Conservation (phyloP, 768 basidiomycete species). For the Calocybe cyanea region DNA sequence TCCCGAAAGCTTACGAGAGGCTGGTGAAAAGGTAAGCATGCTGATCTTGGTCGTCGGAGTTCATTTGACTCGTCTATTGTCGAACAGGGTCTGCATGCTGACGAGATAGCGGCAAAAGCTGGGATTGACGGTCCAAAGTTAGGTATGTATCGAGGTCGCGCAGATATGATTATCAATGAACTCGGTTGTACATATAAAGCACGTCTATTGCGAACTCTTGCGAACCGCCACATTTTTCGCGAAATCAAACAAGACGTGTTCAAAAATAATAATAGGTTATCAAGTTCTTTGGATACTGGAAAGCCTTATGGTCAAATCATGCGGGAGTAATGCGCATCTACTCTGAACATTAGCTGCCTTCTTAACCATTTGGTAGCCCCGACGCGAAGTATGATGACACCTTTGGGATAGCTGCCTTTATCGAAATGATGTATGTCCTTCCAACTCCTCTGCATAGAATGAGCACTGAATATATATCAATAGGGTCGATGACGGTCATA, state of each 20-base stretch:
- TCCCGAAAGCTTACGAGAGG: constrained; percentile 31
- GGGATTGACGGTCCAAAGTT: constrained; percentile 28
- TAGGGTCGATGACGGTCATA: constrained; percentile 18
- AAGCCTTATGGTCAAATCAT: constrained; percentile 25
- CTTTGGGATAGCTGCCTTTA: constrained; percentile 21
- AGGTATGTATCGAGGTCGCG: constrained; percentile 17
- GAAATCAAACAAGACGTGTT: constrained; percentile 34
- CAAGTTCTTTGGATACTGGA: constrained; percentile 25
- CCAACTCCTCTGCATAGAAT: not conserved
- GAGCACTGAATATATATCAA: constrained; percentile 2
- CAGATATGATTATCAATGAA: constrained; percentile 11
- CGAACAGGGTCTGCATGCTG: constrained; percentile 31
- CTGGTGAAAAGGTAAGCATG: constrained; percentile 24
- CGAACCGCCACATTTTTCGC: constrained; percentile 30
- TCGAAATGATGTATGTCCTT: constrained; percentile 18
- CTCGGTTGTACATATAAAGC: not conserved
- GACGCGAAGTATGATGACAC: constrained; percentile 25
- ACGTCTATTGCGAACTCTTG: constrained; percentile 27
- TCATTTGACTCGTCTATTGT: not conserved
- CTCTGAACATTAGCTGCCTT: not conserved
- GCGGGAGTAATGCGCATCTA: constrained; percentile 13
- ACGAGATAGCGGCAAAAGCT: constrained; percentile 30
- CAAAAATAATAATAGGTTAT: constrained; percentile 29
- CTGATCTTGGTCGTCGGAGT: not conserved
- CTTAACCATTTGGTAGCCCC: constrained; percentile 14